Percentiles rank a stretch among this genome's conserved stretches.
Conservation (phyloP, 805 yeast species). For the Wickerhamomyces queroliae region DNA sequence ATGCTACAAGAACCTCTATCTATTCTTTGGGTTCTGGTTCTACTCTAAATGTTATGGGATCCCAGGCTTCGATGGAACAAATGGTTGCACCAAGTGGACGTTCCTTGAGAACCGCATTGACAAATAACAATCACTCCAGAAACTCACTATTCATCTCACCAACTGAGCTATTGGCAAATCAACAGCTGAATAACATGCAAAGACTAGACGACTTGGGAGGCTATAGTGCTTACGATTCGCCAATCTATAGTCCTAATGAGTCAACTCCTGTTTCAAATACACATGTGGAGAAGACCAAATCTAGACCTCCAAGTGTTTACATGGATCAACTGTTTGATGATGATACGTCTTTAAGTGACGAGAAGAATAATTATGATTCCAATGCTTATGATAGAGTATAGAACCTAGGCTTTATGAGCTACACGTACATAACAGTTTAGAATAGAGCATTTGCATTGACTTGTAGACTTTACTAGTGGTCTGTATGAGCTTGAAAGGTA, state of each 20-base stretch:
- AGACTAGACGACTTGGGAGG: not conserved
- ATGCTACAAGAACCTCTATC: slow-evolving; percentile 20
- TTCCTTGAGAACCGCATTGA: slow-evolving; percentile 19
- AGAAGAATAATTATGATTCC: slow-evolving; percentile 2
- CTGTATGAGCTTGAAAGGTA: too few species aligned
- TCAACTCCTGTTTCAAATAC: slow-evolving; percentile 1
- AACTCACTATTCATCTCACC: slow-evolving; percentile 49
- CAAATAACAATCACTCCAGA: slow-evolving; percentile 23
- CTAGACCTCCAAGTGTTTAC: slow-evolving; percentile 44
- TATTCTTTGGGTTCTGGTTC: slow-evolving; percentile 26
- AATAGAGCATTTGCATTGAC: not conserved
- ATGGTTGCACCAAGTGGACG: slow-evolving; percentile 14
- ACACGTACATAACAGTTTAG: not conserved
- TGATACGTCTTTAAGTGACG: slow-evolving; percentile 7
- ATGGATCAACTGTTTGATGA: slow-evolving; percentile 39
- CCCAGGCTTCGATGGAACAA: slow-evolving; percentile 14
- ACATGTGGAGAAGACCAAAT: slow-evolving; percentile 7
- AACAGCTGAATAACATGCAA: not conserved
- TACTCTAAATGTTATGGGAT: slow-evolving; percentile 20
- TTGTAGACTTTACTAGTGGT: not conserved
- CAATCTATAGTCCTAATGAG: slow-evolving; percentile 20
- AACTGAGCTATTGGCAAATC: slow-evolving; percentile 31
- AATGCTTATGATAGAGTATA: slow-evolving; percentile 15
- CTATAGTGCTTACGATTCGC: slow-evolving; percentile 9
- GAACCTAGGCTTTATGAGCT: not conserved